Evolutionary conservation across 805 yeast genomes (phyloP).

Genomic region (Pichia insulana): DNA sequence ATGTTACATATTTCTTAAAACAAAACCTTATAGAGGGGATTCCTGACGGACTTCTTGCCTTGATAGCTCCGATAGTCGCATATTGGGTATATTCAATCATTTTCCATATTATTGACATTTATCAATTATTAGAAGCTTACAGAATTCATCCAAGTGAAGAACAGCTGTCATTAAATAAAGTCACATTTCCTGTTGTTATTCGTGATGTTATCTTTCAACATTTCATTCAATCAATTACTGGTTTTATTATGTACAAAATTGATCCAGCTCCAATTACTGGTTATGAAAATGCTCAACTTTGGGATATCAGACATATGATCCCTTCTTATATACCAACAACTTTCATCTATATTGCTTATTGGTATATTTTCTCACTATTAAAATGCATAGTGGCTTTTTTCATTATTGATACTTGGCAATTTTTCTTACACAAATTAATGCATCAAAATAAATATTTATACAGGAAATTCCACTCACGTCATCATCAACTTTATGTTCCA

Average conservation of each 20-base stretch:
- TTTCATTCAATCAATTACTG: conserved; percentile 68
- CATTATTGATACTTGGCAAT: conserved; percentile 93
- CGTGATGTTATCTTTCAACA: conserved; percentile 83
- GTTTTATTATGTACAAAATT: conserved; percentile 41
- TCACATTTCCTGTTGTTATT: conserved; percentile 57
- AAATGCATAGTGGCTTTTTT: conserved; percentile 56
- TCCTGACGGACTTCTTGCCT: conserved; percentile 30
- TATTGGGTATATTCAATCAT: conserved; percentile 75
- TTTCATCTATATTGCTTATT: conserved; percentile 44
- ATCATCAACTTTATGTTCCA: conserved; percentile 90
- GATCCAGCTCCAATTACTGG: conserved; percentile 53
- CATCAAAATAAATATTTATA: conserved; percentile 72
- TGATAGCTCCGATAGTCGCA: conserved; percentile 66
- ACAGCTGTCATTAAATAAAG: conserved; percentile 67
- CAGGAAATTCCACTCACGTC: conserved; percentile 82
- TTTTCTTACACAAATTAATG: conserved; percentile 81
- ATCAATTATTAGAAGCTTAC: conserved; percentile 69
- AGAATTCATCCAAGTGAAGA: conserved; percentile 92
- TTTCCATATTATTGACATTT: conserved; percentile 69
- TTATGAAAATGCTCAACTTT: conserved; percentile 37
- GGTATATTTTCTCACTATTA: conserved; percentile 53
- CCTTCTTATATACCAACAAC: conserved; percentile 37
- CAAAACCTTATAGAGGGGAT: conserved; percentile 5
- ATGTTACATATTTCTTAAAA: not conserved
- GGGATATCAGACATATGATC: conserved; percentile 33